A percentile compares a stretch with the other conserved stretches of the same genome.
Conservation (phyloP, 495 filamentous ascomycete genomes). For the Lasiosphaeria ovina region DNA sequence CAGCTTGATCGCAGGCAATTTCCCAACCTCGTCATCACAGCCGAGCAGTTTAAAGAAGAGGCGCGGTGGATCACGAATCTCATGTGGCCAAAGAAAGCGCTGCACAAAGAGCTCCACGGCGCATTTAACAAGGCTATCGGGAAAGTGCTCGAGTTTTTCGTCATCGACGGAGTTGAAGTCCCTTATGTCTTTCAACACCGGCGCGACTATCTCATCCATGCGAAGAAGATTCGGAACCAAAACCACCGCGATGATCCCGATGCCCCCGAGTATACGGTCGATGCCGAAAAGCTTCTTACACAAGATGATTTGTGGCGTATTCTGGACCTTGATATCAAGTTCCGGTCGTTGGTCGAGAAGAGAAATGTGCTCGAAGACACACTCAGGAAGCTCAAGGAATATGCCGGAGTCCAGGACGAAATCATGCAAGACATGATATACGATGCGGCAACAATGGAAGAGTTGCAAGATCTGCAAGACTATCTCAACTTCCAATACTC, state of each 20-base stretch:
- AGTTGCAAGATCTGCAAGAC: slow-evolving; percentile 93
- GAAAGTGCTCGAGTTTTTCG: slow-evolving; percentile 93
- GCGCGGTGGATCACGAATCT: slow-evolving; percentile 85
- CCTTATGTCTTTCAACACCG: slow-evolving; percentile 98
- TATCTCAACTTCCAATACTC: slow-evolving; percentile 96
- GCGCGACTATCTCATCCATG: slow-evolving; percentile 95
- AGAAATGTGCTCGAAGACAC: slow-evolving; percentile 75
- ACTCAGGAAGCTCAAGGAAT: slow-evolving; percentile 66
- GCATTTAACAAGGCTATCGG: slow-evolving; percentile 84
- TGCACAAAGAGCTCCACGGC: slow-evolving; percentile 65
- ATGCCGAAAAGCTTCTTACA: slow-evolving; percentile 82
- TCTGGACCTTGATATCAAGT: slow-evolving; percentile 91
- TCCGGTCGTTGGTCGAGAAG: slow-evolving; percentile 85
- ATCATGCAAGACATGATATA: slow-evolving; percentile 78
- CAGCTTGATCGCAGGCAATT: slow-evolving; percentile 89
- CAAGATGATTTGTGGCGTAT: slow-evolving; percentile 95
- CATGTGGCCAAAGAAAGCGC: slow-evolving; percentile 77
- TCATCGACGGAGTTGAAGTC: slow-evolving; percentile 88
- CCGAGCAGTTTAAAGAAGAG: slow-evolving; percentile 85
- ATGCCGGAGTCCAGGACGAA: slow-evolving; percentile 53
- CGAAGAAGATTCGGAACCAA: slow-evolving; percentile 68
- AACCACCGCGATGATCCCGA: slow-evolving; percentile 52
- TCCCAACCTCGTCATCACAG: slow-evolving; percentile 67
- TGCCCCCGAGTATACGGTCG: slow-evolving; percentile 67
- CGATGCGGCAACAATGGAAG: slow-evolving; percentile 77